Conservation (phyloP, 305 asterid genomes). For the Fraxinus albicans region DNA sequence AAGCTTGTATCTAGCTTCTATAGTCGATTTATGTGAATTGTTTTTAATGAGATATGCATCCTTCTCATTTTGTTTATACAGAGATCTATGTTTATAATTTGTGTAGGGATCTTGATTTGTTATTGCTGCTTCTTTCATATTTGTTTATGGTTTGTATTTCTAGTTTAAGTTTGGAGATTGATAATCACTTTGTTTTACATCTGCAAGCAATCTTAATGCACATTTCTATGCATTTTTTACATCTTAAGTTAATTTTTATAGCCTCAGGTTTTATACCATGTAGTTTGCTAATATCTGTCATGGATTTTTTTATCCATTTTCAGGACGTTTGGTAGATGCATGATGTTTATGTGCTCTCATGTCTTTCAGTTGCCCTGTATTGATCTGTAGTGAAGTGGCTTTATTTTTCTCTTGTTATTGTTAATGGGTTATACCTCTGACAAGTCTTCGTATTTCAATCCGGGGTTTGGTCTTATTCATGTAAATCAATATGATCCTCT, state of each 20-base stretch:
- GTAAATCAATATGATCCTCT: slow-evolving; percentile 2
- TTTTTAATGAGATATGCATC: not conserved
- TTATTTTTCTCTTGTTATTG: slow-evolving; percentile 4
- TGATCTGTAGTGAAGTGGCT: slow-evolving; percentile 8
- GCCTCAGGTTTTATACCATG: not conserved
- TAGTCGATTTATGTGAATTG: not conserved
- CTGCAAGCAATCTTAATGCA: not conserved
- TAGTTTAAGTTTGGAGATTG: not conserved
- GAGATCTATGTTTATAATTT: not conserved
- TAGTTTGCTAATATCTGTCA: not conserved
- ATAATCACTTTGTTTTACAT: not conserved
- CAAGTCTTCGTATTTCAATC: slow-evolving; percentile 4
- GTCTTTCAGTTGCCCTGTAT: not conserved
- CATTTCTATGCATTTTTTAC: not conserved
- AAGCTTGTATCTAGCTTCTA: not conserved
- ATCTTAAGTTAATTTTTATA: not conserved
- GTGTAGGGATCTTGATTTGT: not conserved
- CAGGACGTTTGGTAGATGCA: not conserved
- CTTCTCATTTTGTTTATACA: not conserved
- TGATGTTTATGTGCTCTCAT: slow-evolving; percentile 3
- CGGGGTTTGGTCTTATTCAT: slow-evolving; percentile 9
- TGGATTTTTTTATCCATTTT: slow-evolving; percentile 1
- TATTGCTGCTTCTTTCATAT: not conserved
- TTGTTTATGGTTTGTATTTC: not conserved
- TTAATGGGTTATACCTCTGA: not conserved